A percentile compares a stretch with the other conserved stretches of the same genome.
phyloP scores from a whole-genome alignment of 331 rosid species.

The Spiraea crenata region DNA sequence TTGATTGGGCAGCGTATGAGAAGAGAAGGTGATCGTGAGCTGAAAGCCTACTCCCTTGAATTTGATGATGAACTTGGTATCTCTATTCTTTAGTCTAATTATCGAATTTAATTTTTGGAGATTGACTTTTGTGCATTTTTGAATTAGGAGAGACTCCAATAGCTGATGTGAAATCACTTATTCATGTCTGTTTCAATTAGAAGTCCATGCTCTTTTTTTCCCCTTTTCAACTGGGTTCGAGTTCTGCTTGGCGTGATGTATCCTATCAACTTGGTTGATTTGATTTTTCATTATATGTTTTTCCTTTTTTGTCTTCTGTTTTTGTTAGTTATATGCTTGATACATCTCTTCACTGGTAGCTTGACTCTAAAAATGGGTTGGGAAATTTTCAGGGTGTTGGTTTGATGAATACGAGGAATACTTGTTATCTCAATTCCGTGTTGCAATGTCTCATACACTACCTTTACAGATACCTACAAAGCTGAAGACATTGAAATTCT shows the following conservation, averaged over 20 bases:
- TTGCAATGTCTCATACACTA: slow-evolving; percentile 86
- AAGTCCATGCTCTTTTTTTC: not conserved
- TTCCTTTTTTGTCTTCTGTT: not conserved
- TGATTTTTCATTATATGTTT: not conserved
- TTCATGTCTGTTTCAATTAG: slow-evolving; percentile 48
- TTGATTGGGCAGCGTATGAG: slow-evolving; percentile 97
- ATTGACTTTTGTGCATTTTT: slow-evolving; percentile 31
- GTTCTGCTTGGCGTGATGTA: no score
- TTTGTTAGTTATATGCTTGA: not conserved
- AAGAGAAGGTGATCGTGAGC: slow-evolving; percentile 87
- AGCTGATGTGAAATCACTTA: slow-evolving; percentile 84
- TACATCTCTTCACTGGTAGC: not conserved
- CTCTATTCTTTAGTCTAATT: slow-evolving; percentile 15
- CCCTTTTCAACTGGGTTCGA: not conserved
- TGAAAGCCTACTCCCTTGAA: slow-evolving; percentile 93
- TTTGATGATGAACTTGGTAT: slow-evolving; percentile 90
- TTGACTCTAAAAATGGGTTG: slow-evolving; percentile 6
- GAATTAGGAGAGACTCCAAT: slow-evolving; percentile 71
- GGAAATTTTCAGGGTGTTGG: slow-evolving; percentile 77
- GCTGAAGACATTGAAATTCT: slow-evolving; percentile 89
- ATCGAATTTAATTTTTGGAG: slow-evolving; percentile 17
- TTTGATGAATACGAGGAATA: slow-evolving; percentile 71
- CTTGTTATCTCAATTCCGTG: slow-evolving; percentile 87
- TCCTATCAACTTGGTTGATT: not conserved
- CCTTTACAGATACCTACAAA: slow-evolving; percentile 93